These are phyloP conservation scores for Clonostachys sp. DNA, from an alignment of 2,329 filamentous ascomycete species.

Conservation along the genomic window DNA sequence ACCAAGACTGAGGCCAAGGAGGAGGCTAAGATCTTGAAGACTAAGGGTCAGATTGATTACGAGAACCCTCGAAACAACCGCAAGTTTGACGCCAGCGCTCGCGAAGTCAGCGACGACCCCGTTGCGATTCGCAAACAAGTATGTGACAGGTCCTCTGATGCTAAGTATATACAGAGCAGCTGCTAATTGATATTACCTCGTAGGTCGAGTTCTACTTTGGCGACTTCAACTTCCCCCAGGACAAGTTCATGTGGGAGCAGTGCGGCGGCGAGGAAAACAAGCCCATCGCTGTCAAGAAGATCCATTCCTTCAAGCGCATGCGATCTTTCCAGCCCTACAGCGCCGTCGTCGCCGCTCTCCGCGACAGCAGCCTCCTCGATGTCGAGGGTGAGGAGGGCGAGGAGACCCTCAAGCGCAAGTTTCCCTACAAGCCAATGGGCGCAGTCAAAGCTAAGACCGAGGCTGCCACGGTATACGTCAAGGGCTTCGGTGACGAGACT, in stretches of 20 bases:
- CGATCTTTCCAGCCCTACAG: slow-evolving; percentile 85
- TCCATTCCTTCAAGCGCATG: slow-evolving; percentile 94
- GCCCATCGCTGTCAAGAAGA: slow-evolving; percentile 70
- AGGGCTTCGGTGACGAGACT: slow-evolving; percentile 87
- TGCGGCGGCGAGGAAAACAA: slow-evolving; percentile 78
- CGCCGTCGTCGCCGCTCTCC: slow-evolving; percentile 77
- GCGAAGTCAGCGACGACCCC: slow-evolving; percentile 71
- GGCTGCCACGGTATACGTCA: slow-evolving; percentile 78
- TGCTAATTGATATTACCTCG: neutral
- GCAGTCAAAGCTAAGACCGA: slow-evolving; percentile 63
- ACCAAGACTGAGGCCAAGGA: slow-evolving; percentile 13
- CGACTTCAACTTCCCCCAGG: slow-evolving; percentile 82
- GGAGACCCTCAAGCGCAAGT: slow-evolving; percentile 73
- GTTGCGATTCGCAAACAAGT: slow-evolving; percentile 80
- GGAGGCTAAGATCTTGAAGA: slow-evolving; percentile 35
- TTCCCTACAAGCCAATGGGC: slow-evolving; percentile 55
- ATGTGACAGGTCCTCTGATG: slow-evolving; percentile 13
- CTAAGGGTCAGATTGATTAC: slow-evolving; percentile 29
- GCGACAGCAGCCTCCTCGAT: slow-evolving; percentile 68
- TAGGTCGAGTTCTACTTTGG: slow-evolving; percentile 96
- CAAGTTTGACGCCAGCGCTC: slow-evolving; percentile 66
- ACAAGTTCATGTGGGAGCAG: slow-evolving; percentile 79
- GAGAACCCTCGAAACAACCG: slow-evolving; percentile 48
- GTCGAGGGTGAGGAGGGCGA: slow-evolving; percentile 69
- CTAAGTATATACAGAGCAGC: too few species aligned